A percentile compares a stretch with the other conserved stretches of the same genome.
These are phyloP conservation scores for Cyclotella baltica DNA, from an alignment of 108 stramenopile species.

Conservation along the genomic window DNA sequence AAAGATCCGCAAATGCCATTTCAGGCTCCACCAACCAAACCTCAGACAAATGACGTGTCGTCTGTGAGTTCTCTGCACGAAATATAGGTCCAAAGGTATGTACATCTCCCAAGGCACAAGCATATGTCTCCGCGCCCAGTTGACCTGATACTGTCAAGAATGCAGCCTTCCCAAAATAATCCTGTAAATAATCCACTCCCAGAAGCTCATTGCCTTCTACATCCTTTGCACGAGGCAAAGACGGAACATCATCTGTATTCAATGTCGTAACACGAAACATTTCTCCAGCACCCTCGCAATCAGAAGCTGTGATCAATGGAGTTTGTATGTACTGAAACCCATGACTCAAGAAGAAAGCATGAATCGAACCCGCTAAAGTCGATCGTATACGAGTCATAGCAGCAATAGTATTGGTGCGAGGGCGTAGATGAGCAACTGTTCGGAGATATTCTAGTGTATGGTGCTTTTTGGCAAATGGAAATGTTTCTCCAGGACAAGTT, in stretches of 20 bases:
- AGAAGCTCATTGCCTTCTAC: slow-evolving; percentile 53
- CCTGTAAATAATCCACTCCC: slow-evolving; percentile 79
- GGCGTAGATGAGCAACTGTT: slow-evolving; percentile 96
- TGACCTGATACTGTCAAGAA: slow-evolving; percentile 98
- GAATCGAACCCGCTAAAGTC: slow-evolving; percentile 85
- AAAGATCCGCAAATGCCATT: slow-evolving; percentile 97
- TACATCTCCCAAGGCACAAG: slow-evolving; percentile 97
- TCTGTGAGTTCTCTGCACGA: slow-evolving; percentile 99
- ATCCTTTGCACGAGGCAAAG: slow-evolving; percentile 67
- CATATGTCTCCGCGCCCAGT: slow-evolving; percentile 95
- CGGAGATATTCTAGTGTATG: slow-evolving; percentile 97
- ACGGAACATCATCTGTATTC: slow-evolving; percentile 72
- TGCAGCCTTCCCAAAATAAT: slow-evolving; percentile 96
- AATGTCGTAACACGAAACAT: slow-evolving; percentile 98
- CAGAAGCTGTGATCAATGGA: slow-evolving; percentile 96
- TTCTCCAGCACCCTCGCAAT: slow-evolving; percentile 99
- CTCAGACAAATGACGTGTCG: slow-evolving; percentile 96
- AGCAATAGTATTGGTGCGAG: slow-evolving; percentile 96
- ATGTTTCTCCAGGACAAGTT: slow-evolving; percentile 89
- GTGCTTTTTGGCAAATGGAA: slow-evolving; percentile 98
- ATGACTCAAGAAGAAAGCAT: slow-evolving; percentile 88
- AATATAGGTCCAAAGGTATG: slow-evolving; percentile 99
- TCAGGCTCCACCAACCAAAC: slow-evolving; percentile 99
- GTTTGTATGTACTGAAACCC: slow-evolving; percentile 98
- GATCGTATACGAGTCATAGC: slow-evolving; percentile 96